Percentiles rank a stretch among this genome's conserved stretches.
phyloP scores from a whole-genome alignment of 2,329 filamentous ascomycete genomes.

The Colletotrichum magnum region DNA sequence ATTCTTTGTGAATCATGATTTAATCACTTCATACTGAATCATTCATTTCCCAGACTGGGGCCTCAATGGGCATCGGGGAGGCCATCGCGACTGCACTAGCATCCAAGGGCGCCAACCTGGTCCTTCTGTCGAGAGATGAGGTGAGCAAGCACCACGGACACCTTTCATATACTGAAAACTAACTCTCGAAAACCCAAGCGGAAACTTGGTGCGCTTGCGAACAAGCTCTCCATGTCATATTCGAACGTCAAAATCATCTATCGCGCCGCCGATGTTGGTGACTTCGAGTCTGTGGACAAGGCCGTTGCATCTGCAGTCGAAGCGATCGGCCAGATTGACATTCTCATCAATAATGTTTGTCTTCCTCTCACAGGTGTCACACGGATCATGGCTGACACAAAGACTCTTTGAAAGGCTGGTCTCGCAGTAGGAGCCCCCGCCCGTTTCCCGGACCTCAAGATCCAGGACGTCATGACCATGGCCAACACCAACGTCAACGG shows the following conservation, averaged over 20 bases:
- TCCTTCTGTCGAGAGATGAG: conserved; percentile 58
- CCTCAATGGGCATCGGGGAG: conserved; percentile 62
- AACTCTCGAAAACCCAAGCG: neutral
- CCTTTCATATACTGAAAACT: too few species aligned
- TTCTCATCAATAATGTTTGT: conserved; percentile 60
- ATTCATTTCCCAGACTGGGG: conserved; percentile 49
- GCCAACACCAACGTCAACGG: conserved; percentile 63
- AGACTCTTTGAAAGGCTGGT: conserved; percentile 50
- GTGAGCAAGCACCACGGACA: conserved; percentile 17
- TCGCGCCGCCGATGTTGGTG: conserved; percentile 48
- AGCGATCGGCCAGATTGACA: conserved; percentile 55
- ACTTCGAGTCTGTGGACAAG: conserved; percentile 49
- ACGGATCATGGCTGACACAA: neutral
- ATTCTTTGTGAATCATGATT: too few species aligned
- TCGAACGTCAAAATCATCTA: conserved; percentile 27
- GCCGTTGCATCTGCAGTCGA: conserved; percentile 49
- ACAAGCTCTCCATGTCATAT: conserved; percentile 41
- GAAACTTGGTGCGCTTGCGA: conserved; percentile 44
- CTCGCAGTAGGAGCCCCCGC: conserved; percentile 62
- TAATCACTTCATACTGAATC: neutral
- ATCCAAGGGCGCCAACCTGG: conserved; percentile 54
- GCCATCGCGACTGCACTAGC: conserved; percentile 57
- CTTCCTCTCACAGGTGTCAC: too few species aligned
- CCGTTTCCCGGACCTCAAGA: conserved; percentile 56
- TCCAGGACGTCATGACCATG: conserved; percentile 60